Percentiles rank a stretch among this genome's conserved stretches.
phyloP scores from a whole-genome alignment of 805 yeast species.

The Saccharomycopsis fermentans region DNA sequence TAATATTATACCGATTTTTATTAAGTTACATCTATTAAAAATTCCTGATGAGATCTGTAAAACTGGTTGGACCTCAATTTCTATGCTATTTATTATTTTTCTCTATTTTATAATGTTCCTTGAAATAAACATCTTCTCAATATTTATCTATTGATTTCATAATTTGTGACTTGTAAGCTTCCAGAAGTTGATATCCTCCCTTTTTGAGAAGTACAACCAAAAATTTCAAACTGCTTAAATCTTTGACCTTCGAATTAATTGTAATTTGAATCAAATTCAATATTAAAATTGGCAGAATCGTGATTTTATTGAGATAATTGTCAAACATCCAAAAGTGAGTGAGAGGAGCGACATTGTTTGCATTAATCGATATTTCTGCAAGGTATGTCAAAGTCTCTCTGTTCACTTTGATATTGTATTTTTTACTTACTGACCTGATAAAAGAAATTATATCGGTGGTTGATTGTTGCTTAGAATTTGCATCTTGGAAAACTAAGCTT shows the following conservation, averaged over 20 bases:
- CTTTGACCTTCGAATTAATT: neutral
- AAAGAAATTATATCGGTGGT: neutral
- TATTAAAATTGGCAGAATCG: neutral
- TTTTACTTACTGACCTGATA: neutral
- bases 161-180: neutral
- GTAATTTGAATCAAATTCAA: neutral
- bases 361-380: neutral
- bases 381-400: conserved; percentile 1
- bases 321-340: neutral
- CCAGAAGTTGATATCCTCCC: neutral
- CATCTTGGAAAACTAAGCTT: neutral
- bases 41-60: no score
- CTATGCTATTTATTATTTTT: no score
- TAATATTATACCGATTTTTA: no score
- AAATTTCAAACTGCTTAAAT: neutral
- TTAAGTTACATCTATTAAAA: no score
- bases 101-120: no score
- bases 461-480: neutral
- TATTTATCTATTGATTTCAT: neutral
- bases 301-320: neutral
- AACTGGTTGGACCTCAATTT: no score
- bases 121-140: no score
- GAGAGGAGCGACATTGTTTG: neutral
- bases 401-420: neutral
- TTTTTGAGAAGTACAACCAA: neutral